Conservation (phyloP, 208 protist species). For the Leishmania tropica region DNA sequence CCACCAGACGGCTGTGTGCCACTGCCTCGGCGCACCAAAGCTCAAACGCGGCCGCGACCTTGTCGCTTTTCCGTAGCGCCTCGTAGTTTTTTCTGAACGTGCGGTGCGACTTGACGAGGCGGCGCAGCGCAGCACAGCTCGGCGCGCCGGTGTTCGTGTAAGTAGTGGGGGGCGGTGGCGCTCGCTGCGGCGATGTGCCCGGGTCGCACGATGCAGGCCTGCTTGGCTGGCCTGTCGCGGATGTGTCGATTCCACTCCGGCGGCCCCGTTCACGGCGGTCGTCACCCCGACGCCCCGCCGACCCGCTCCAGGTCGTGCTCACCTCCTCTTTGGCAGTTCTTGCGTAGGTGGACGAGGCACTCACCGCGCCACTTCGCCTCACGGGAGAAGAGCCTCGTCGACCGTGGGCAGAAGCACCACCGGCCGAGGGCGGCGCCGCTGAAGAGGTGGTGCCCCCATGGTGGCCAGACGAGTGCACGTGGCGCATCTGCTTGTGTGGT, state of each 20-base stretch:
- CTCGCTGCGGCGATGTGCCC: neutral
- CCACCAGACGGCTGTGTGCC: slow-evolving; percentile 28
- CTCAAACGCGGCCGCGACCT: slow-evolving; percentile 36
- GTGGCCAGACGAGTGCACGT: neutral
- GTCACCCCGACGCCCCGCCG: neutral
- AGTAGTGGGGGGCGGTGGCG: neutral
- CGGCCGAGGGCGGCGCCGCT: neutral
- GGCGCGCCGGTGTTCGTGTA: slow-evolving; percentile 4
- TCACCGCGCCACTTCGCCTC: neutral
- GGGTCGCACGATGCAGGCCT: neutral
- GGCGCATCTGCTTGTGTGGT: neutral
- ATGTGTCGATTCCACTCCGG: neutral
- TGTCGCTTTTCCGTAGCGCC: slow-evolving; percentile 27
- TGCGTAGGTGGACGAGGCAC: too few relatives aligned
- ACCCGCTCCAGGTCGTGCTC: neutral
- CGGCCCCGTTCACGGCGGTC: neutral
- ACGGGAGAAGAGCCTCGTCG: neutral
- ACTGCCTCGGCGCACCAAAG: slow-evolving; percentile 43
- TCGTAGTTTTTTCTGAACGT: slow-evolving; percentile 45
- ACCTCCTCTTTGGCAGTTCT: neutral
- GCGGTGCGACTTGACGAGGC: slow-evolving; percentile 41
- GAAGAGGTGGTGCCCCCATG: neutral
- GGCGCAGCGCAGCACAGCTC: slow-evolving; percentile 25
- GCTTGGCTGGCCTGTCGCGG: neutral
- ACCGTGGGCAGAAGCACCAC: neutral